Base-by-base conservation (phyloP, 2,329 filamentous ascomycete genomes). In the Ceratocystis diversiconidia region DNA sequence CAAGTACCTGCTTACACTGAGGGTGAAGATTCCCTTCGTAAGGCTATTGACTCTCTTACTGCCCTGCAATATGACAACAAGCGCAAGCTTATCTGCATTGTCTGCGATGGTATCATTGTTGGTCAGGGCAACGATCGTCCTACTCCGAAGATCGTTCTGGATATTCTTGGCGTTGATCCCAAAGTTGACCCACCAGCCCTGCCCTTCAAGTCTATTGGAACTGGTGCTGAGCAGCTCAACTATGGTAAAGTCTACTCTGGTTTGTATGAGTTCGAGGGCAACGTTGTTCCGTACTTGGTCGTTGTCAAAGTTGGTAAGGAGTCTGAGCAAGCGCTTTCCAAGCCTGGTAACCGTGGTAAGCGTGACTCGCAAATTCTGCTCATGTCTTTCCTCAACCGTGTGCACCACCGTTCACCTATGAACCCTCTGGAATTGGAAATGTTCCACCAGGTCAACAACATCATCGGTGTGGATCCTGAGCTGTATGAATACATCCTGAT, bases 381-480 rank as follows among this genome's bases (percentile, higher is more conserved):
- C 62, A 92, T 99, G 86, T 92, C 88, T 77, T 99, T 99, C 83
- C 84, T 99, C 71, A 99, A 99, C 77, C 90, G 92, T 68, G 94
- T 99, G 59, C 94, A 99, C 74, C 90, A 97, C 75, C 89, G 92
- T 69, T 80, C 89, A 1, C 87, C 92, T 0, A 99, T 99, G 94
- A 94, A 87, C 69, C 94, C 94, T 17, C 85, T 99, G 12, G 94
- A 99, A 74, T 79, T 99, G 59, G 94, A 99, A 75, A 95, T 97
- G 81, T 97, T 96, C 79, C 94, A 99, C 73, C 94, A 99, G 75
- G 90, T 99, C 79, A 96, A 96, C 82, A 99, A 99, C 74, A 90
- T 99, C 71, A 99, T 99, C 69, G 94, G 94, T 71, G 94, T 99
- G 17, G 92, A 99, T 71, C 94, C 94, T 2, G 92, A 96, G 74